Evolutionary conservation across 1,284 basidiomycete genomes (phyloP).

Genomic region (Somion occarium): DNA sequence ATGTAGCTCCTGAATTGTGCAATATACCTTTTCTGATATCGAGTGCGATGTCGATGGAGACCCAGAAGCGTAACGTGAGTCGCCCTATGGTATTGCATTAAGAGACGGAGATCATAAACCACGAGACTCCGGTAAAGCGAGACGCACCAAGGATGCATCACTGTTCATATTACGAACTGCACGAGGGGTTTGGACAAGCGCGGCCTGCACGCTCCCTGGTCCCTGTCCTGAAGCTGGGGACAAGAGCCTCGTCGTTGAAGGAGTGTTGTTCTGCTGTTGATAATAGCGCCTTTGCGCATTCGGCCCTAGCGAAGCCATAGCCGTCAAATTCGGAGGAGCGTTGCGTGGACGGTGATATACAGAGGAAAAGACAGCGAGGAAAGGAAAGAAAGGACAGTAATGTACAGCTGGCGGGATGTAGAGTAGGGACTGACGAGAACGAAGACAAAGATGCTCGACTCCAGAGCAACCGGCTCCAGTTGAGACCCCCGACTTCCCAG

Average conservation of each 20-base stretch:
- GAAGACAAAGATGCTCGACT: background rate
- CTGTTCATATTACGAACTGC: slow-evolving; percentile 37
- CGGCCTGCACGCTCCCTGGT: slow-evolving; percentile 36
- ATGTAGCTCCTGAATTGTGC: background rate
- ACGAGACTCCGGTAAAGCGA: slow-evolving; percentile 2
- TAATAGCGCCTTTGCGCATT: slow-evolving; percentile 20
- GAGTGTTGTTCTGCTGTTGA: slow-evolving; percentile 25
- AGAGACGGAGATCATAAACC: background rate
- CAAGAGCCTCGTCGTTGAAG: slow-evolving; percentile 55
- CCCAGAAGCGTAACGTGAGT: slow-evolving; percentile 39
- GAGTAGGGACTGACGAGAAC: slow-evolving; percentile 12
- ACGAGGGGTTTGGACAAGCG: slow-evolving; percentile 38
- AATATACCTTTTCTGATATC: slow-evolving; percentile 35
- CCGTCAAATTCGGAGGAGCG: slow-evolving; percentile 6
- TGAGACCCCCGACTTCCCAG: no score
- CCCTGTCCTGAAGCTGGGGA: slow-evolving; percentile 22
- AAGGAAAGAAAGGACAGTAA: background rate
- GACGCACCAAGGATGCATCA: slow-evolving; percentile 37
- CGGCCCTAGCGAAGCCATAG: slow-evolving; percentile 22
- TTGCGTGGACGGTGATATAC: slow-evolving; percentile 8
- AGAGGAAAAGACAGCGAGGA: background rate
- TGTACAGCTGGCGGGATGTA: slow-evolving; percentile 7
- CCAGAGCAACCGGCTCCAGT: no score
- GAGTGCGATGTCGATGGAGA: slow-evolving; percentile 23
- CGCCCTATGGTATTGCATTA: slow-evolving; percentile 29